Evolutionary conservation across 2,329 filamentous ascomycete species (phyloP).

Genomic region (Exophiala phaeomuriformis): DNA sequence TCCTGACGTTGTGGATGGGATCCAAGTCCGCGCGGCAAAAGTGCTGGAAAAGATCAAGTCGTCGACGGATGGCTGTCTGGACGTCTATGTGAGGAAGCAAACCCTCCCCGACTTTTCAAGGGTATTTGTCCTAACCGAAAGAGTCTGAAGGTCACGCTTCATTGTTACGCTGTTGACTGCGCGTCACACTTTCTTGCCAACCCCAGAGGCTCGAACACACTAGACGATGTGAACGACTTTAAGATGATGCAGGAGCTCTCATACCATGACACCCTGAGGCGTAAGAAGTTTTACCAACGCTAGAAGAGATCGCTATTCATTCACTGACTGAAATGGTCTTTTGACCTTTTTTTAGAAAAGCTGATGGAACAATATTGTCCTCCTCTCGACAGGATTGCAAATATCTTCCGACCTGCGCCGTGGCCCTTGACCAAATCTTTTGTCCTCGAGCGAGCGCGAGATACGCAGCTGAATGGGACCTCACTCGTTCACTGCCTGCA

Average conservation of each 20-base stretch:
- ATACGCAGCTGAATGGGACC: too few relatives aligned
- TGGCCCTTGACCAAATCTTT: slow-evolving; percentile 55
- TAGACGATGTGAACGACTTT: slow-evolving; percentile 50
- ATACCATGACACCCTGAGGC: slow-evolving; percentile 46
- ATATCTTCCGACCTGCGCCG: slow-evolving; percentile 49
- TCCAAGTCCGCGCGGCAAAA: slow-evolving; percentile 49
- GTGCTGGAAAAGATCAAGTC: slow-evolving; percentile 50
- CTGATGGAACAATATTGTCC: slow-evolving; percentile 27
- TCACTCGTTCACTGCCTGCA: slow-evolving; percentile 42
- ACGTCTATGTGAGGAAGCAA: slow-evolving; percentile 52
- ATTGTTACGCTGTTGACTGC: slow-evolving; percentile 63
- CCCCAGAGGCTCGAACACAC: slow-evolving; percentile 55
- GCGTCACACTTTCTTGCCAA: slow-evolving; percentile 64
- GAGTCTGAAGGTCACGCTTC: slow-evolving; percentile 39
- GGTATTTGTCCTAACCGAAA: not conserved
- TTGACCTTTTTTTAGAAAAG: slow-evolving; percentile 50
- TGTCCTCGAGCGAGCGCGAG: slow-evolving; percentile 37
- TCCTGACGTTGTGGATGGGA: slow-evolving; percentile 48
- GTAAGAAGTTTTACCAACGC: too few relatives aligned
- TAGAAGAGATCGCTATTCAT: too few relatives aligned
- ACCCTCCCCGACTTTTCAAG: not conserved
- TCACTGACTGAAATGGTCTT: too few relatives aligned
- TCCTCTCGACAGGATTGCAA: slow-evolving; percentile 29
- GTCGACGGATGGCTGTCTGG: slow-evolving; percentile 43
- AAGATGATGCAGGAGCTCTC: slow-evolving; percentile 62